Percentiles rank a stretch among this genome's conserved stretches.
Conservation (phyloP, 805 yeast species). For the Saccharomycopsis sp. region DNA sequence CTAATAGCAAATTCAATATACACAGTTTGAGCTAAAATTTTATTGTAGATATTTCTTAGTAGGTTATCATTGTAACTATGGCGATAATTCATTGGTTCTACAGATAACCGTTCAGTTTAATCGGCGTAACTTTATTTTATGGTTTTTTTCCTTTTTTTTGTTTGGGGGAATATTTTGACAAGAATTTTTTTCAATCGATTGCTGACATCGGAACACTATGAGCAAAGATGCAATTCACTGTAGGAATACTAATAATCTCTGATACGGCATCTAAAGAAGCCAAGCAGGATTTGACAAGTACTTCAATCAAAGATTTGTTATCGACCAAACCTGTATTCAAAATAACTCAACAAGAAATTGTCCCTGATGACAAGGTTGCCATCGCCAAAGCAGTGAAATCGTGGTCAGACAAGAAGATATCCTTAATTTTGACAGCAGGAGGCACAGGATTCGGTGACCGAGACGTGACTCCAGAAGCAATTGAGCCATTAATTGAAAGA, state of each 20-base stretch:
- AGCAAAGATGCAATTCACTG: neutral
- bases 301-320: neutral
- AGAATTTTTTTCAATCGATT: too few species aligned
- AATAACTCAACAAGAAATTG: slow-evolving; percentile 23
- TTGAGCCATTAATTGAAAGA: slow-evolving; percentile 34
- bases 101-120: too few species aligned
- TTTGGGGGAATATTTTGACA: too few species aligned
- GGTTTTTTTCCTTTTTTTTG: too few species aligned
- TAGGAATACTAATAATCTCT: slow-evolving; percentile 3
- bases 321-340: slow-evolving; percentile 4
- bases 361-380: slow-evolving; percentile 32
- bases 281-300: neutral
- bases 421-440: slow-evolving; percentile 40
- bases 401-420: slow-evolving; percentile 23
- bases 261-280: neutral
- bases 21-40: too few species aligned
- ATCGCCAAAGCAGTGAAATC: slow-evolving; percentile 28
- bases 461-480: slow-evolving; percentile 48
- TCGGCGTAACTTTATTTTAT: too few species aligned
- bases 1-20: too few species aligned
- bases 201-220: too few species aligned
- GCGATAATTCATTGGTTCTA: too few species aligned
- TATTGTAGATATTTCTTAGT: too few species aligned
- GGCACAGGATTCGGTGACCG: slow-evolving; percentile 44
- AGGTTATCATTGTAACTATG: too few species aligned